Conservation (phyloP, 371 early-diverging fungal species). For the Blakeslea trispora region DNA sequence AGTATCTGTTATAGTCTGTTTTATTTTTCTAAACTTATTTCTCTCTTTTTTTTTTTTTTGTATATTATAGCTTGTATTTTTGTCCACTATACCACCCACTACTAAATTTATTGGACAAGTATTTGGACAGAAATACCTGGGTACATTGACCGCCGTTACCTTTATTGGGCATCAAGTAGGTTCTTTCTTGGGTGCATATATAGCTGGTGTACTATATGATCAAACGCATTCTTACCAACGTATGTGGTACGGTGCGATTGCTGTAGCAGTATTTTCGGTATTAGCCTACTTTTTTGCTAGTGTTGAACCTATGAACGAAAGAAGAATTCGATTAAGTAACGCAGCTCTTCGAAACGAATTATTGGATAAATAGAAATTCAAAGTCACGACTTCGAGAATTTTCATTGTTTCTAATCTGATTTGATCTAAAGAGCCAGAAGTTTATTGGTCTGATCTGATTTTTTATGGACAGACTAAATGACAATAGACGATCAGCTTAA, state of each 20-base stretch:
- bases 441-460: too few relatives aligned
- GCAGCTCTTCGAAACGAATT: not conserved
- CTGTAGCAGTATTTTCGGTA: constrained; percentile 27
- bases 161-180: constrained; percentile 43
- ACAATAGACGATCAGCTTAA: too few relatives aligned
- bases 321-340: constrained; percentile 1
- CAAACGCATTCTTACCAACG: constrained; percentile 19
- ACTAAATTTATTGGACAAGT: constrained; percentile 39
- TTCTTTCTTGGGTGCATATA: constrained; percentile 41
- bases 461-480: too few relatives aligned
- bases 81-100: constrained; percentile 49
- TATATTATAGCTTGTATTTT: constrained; percentile 37
- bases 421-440: too few relatives aligned
- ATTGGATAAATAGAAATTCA: not conserved
- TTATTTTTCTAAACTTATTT: too few relatives aligned
- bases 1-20: constrained; percentile 18
- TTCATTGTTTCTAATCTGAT: not conserved
- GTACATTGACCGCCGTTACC: constrained; percentile 31
- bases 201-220: constrained; percentile 45
- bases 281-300: constrained; percentile 25
- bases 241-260: constrained; percentile 43
- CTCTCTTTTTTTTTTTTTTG: too few relatives aligned
- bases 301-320: constrained; percentile 10
- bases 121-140: constrained; percentile 42
- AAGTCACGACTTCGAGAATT: not conserved